These are phyloP conservation scores for Trichaptum fuscoviolaceum DNA, from an alignment of 768 basidiomycete species.

Conservation along the genomic window DNA sequence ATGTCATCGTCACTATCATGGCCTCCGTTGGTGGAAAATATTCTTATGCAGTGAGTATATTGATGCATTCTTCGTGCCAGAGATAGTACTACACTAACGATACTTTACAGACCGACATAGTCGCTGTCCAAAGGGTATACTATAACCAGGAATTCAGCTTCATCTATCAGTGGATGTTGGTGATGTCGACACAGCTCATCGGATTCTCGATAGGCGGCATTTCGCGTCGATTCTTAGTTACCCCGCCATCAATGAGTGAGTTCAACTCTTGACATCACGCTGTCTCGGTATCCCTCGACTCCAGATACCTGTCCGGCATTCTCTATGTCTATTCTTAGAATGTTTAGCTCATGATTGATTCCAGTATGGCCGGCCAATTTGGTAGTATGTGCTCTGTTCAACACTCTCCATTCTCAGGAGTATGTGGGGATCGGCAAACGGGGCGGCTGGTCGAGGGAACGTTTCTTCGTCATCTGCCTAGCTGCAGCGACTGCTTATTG, in stretches of 20 bases:
- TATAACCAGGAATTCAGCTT: constrained; percentile 36
- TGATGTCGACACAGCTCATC: constrained; percentile 38
- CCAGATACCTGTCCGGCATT: neutral
- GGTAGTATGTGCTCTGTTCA: constrained; percentile 40
- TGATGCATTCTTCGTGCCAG: neutral
- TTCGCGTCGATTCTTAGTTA: constrained; percentile 38
- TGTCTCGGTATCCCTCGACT: constrained; percentile 14
- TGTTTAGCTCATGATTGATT: neutral
- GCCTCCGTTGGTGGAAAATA: constrained; percentile 28
- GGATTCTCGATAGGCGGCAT: constrained; percentile 40
- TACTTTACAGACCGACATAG: constrained; percentile 33
- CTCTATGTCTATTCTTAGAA: neutral
- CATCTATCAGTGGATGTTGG: constrained; percentile 34
- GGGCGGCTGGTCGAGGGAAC: constrained; percentile 64
- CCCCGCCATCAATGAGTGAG: constrained; percentile 35
- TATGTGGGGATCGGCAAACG: constrained; percentile 36
- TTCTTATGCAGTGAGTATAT: constrained; percentile 26
- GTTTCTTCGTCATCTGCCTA: constrained; percentile 52
- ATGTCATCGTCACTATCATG: constrained; percentile 47
- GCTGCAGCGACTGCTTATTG: neutral
- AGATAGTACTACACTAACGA: neutral
- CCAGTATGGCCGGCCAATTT: constrained; percentile 37
- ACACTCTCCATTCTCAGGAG: constrained; percentile 30
- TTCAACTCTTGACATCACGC: constrained; percentile 12
- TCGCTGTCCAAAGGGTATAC: constrained; percentile 41